Evolutionary conservation across 805 yeast genomes (phyloP), one percentile per base, ranked within the genome.

Genomic region (Hanseniaspora clermontiae): DNA sequence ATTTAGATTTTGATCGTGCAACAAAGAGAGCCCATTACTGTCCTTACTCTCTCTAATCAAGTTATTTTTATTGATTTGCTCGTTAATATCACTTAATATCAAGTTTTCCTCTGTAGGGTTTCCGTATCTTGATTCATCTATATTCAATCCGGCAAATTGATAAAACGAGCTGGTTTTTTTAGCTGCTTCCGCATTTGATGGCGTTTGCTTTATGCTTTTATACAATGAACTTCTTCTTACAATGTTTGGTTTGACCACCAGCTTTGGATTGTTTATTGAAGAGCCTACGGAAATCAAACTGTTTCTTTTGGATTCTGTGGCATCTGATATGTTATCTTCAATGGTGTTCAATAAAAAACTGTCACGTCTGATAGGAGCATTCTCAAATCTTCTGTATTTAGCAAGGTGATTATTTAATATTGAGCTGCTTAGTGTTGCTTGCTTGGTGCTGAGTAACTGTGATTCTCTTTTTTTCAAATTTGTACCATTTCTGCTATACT

Each of bases 51-150:
- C 38, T n/a, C 17, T 46, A 9, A 31, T 17, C 14, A 46, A 46
- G 38, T 24, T 42, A 27, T 51, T 51, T 34, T 34, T 51, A 24
- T 24, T 24, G 14, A 43, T 42, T 15, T 51, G 48, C 11, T 51
- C 55, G 17, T 51, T 51, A 19, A 51, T 51, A 51, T 51, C 55
- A 36, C 47, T 51, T 12, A 51, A 34, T 19, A 42, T 43, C 6
- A 51, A 24, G 27, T 51, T 51, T 24, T 51, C 43, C 36, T 51
- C 55, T 14, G 55, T 51, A 14, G 55, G 55, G n/a, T 51, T 51
- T 7, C 47, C 55, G 24, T n/a, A 43, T 32, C 55, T 43, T 8
- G 55, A 51, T 9, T 51, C 55, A 34, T 42, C 46, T 19, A 51
- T 51, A 17, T 51, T 38, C 4, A 51, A 9, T 2, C 46, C 47